These are phyloP conservation scores for Acanthochlamys bracteata DNA, from an alignment of 106 monocot genomes.

Conservation along the genomic window DNA sequence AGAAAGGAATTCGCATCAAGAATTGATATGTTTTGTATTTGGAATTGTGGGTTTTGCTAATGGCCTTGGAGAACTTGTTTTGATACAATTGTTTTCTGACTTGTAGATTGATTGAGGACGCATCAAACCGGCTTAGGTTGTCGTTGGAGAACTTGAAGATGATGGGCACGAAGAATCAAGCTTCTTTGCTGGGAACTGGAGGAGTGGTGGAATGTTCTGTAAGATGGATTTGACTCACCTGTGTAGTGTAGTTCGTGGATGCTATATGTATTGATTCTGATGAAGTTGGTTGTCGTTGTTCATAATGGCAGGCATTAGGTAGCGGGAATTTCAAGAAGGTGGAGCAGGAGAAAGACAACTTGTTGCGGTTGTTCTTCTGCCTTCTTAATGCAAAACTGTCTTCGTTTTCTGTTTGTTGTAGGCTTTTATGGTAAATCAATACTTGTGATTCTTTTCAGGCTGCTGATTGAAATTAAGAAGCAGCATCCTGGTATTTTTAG, in stretches of 20 bases:
- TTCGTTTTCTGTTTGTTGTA: not conserved
- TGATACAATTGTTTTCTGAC: not conserved
- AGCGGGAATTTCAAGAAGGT: conserved; percentile 28
- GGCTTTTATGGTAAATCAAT: not conserved
- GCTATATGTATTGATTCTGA: conserved; percentile 4
- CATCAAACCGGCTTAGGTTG: conserved; percentile 45
- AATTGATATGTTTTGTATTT: not conserved
- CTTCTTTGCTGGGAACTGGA: conserved; percentile 44
- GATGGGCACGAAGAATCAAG: conserved; percentile 31
- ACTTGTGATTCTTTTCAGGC: conserved; percentile 28
- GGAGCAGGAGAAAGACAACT: conserved; percentile 44
- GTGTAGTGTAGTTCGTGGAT: not conserved
- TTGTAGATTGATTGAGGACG: conserved; percentile 69
- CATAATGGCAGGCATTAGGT: conserved; percentile 34
- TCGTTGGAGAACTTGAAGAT: conserved; percentile 53
- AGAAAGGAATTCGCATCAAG: not conserved
- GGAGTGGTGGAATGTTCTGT: conserved; percentile 67
- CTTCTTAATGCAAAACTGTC: not conserved
- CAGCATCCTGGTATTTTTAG: conserved; percentile 41
- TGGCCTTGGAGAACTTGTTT: not conserved
- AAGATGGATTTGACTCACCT: conserved; percentile 20
- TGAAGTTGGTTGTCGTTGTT: not conserved
- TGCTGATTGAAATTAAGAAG: conserved; percentile 62
- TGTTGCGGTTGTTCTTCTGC: conserved; percentile 38
- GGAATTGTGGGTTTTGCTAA: not conserved